A percentile compares a stretch with the other conserved stretches of the same genome.
phyloP scores from a whole-genome alignment of 768 basidiomycete genomes.

The Hygrophorus pudorinus region DNA sequence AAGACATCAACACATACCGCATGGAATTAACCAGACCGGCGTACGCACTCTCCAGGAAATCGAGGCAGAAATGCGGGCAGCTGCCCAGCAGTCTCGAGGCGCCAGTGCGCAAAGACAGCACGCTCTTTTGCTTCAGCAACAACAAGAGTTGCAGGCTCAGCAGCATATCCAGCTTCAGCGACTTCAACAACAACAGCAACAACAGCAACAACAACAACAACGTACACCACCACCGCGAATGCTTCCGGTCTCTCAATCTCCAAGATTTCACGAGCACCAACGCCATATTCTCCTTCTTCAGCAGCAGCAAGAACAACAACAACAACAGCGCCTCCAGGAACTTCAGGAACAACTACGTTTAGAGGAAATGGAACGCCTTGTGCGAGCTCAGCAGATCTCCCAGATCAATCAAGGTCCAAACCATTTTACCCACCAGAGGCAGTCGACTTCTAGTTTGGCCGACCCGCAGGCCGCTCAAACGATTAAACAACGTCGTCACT shows the following conservation, averaged over 20 bases:
- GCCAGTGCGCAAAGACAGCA: conserved; percentile 18
- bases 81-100: conserved; percentile 34
- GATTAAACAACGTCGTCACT: conserved; percentile 27
- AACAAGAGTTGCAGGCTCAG: conserved; percentile 24
- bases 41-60: conserved; percentile 71
- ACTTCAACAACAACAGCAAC: conserved; percentile 38
- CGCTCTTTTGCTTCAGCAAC: conserved; percentile 18
- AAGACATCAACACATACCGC: conserved; percentile 24
- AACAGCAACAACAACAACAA: conserved; percentile 41
- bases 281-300: conserved; percentile 61
- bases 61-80: conserved; percentile 73
- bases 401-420: conserved; percentile 31
- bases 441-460: conserved; percentile 35
- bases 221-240: conserved; percentile 66
- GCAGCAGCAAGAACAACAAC: conserved; percentile 56
- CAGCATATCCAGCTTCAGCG: conserved; percentile 34
- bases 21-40: conserved; percentile 24
- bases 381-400: conserved; percentile 42
- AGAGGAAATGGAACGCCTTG: conserved; percentile 59
- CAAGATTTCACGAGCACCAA: conserved; percentile 69
- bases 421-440: conserved; percentile 29
- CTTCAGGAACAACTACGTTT: conserved; percentile 54
- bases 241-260: conserved; percentile 66
- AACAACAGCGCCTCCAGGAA: conserved; percentile 50
- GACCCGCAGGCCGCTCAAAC: conserved; percentile 37